Evolutionary conservation across 371 early-diverging fungal genomes (phyloP).

Genomic region (Mortierella sp.): DNA sequence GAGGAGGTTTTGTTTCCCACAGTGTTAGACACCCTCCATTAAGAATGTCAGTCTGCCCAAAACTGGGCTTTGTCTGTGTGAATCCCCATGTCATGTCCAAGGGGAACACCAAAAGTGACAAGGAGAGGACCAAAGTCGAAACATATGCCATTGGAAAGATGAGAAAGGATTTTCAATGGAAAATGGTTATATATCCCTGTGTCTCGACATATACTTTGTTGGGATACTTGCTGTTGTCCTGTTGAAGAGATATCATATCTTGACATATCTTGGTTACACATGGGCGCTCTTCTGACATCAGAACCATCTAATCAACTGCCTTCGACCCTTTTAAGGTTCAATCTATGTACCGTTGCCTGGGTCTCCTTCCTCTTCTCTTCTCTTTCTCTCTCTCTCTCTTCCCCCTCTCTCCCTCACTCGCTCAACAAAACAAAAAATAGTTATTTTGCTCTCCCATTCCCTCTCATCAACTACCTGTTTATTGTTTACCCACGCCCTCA

Average conservation of each 20-base stretch:
- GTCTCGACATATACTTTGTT: no score
- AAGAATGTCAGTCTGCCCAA: no score
- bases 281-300: not conserved
- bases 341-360: not conserved
- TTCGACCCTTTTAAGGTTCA: constrained; percentile 1
- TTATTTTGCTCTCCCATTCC: not conserved
- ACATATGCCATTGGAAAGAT: no score
- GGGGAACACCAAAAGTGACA: no score
- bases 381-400: not conserved
- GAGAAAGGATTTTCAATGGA: no score
- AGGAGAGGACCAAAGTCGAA: no score
- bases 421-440: not conserved
- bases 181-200: no score
- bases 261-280: constrained; percentile 8
- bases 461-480: not conserved
- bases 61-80: no score
- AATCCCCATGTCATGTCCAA: no score
- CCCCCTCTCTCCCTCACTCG: not conserved
- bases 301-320: constrained; percentile 11
- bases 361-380: no score
- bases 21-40: no score
- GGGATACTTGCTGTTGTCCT: no score
- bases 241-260: constrained; percentile 7
- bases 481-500: not conserved
- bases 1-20: not conserved